A percentile compares a stretch with the other conserved stretches of the same genome.
Evolutionary conservation across 345 rosid genomes (phyloP).

Genomic region (Physaria fendleri): DNA sequence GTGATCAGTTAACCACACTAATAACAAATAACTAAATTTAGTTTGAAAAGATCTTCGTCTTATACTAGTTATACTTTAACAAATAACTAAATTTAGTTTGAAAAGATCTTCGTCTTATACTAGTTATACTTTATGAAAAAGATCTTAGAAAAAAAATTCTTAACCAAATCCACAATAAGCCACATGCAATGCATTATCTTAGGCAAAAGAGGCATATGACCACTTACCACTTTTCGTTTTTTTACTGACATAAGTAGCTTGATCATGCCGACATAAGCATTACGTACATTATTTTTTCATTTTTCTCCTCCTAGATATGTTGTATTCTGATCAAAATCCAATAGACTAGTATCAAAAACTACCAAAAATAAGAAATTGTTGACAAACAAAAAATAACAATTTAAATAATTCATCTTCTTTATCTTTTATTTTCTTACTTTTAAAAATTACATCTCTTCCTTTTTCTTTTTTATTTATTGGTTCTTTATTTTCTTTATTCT

Average conservation of each 20-base stretch:
- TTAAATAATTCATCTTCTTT: not conserved
- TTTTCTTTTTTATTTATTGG: slow-evolving; percentile 11
- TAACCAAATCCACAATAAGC: slow-evolving; percentile 5
- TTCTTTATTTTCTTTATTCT: slow-evolving; percentile 14
- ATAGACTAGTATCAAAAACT: not conserved
- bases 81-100: too few species aligned
- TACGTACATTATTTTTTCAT: not conserved
- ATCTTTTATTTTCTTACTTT: not conserved
- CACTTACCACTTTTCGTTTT: not conserved
- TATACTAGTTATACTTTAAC: too few species aligned
- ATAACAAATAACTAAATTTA: too few species aligned
- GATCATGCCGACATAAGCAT: slow-evolving; percentile 23
- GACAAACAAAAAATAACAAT: not conserved
- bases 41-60: too few species aligned
- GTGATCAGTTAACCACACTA: too few species aligned
- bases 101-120: too few species aligned
- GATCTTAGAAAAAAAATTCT: not conserved
- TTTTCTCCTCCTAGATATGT: not conserved
- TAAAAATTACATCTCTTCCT: not conserved
- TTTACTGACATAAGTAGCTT: not conserved
- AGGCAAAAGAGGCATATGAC: slow-evolving; percentile 5
- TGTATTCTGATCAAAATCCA: not conserved
- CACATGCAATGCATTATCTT: slow-evolving; percentile 18
- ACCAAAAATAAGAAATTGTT: not conserved
- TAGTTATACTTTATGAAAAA: too few species aligned